These are phyloP conservation scores for Aspergillus aculeatinus DNA, from an alignment of 2,329 filamentous ascomycete genomes.

Conservation along the genomic window DNA sequence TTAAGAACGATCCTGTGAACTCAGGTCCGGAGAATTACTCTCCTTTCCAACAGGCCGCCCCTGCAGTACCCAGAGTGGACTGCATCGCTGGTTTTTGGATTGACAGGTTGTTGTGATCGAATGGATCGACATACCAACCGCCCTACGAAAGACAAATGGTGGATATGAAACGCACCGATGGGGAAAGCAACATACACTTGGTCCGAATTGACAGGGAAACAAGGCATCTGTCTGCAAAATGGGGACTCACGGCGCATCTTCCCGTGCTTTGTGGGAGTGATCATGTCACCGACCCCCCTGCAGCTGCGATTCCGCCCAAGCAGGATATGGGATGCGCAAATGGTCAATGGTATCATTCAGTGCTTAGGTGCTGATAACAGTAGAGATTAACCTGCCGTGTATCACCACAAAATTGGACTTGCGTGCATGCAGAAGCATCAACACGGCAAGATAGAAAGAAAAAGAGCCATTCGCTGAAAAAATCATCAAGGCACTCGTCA, in stretches of 20 bases:
- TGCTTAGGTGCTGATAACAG: not conserved
- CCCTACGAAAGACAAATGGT: not conserved
- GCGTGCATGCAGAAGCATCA: not conserved
- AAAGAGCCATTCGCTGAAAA: conserved; percentile 14
- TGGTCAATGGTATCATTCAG: not conserved
- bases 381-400: conserved; percentile 5
- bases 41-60: conserved; percentile 56
- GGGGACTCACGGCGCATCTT: not conserved
- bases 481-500: conserved; percentile 22
- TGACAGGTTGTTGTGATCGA: conserved; percentile 1
- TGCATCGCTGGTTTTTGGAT: conserved; percentile 65
- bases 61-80: conserved; percentile 68
- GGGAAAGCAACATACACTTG: not conserved
- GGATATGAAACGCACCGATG: not conserved
- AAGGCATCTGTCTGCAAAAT: not conserved
- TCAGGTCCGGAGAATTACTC: conserved; percentile 12
- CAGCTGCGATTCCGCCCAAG: not conserved
- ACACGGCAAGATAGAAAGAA: not conserved
- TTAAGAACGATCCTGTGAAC: conserved; percentile 68
- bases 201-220: not conserved
- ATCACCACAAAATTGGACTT: conserved; percentile 3
- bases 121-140: not conserved
- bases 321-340: not conserved
- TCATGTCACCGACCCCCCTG: not conserved
- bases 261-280: not conserved